Evolutionary conservation across 352 stramenopile species (phyloP).

Genomic region (Thraustochytrium sp.): DNA sequence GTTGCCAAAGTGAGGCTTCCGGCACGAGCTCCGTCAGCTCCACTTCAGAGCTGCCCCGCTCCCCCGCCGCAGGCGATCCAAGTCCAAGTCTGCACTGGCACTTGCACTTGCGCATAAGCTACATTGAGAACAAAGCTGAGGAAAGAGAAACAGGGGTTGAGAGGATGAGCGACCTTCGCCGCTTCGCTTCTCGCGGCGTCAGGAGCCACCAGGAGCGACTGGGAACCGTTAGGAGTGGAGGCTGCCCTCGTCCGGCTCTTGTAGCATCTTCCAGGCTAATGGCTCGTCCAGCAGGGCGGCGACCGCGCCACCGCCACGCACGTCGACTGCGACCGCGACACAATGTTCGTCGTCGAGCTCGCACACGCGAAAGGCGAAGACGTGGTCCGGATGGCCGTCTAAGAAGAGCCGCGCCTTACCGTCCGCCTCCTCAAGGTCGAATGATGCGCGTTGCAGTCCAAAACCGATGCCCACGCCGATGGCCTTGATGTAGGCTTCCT

Average conservation of each 20-base stretch:
- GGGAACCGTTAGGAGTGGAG: too few relatives aligned
- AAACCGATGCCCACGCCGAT: constrained; percentile 24
- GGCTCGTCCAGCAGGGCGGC: too few relatives aligned
- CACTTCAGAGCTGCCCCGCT: not conserved
- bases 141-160: not conserved
- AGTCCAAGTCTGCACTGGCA: too few relatives aligned
- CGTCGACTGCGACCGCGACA: not conserved
- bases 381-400: not conserved
- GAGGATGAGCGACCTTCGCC: too few relatives aligned
- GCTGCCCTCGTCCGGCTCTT: too few relatives aligned
- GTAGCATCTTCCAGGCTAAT: not conserved
- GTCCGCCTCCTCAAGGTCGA: not conserved
- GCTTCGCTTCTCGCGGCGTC: too few relatives aligned
- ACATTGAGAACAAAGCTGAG: not conserved
- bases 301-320: too few relatives aligned
- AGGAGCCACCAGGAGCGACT: too few relatives aligned
- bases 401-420: not conserved
- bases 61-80: too few relatives aligned
- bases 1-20: not conserved
- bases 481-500: constrained; percentile 32
- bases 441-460: not conserved
- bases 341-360: not conserved
- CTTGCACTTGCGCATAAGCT: not conserved
- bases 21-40: not conserved
- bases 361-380: not conserved